These are phyloP conservation scores for Yarrowia divulgata DNA, from an alignment of 805 yeast species.

Conservation along the genomic window DNA sequence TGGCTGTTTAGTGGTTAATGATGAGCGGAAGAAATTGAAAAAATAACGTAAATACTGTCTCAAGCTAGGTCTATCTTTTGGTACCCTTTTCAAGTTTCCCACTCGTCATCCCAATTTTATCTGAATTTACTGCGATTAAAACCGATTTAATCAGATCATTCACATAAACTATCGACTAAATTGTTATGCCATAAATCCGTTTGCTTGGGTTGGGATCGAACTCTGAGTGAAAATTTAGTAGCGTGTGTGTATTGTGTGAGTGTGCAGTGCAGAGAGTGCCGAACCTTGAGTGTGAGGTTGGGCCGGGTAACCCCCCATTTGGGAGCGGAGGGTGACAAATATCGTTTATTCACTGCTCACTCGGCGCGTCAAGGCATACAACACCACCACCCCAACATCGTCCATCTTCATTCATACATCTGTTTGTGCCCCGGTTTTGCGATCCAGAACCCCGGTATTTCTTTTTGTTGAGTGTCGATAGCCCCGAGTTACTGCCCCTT, in stretches of 20 bases:
- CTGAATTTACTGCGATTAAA: too few species aligned
- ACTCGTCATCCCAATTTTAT: too few species aligned
- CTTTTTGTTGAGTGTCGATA: slow-evolving; percentile 15
- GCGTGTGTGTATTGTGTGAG: background rate
- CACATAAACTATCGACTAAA: too few species aligned
- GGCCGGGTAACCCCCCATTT: slow-evolving; percentile 29
- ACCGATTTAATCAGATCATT: too few species aligned
- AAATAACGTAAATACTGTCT: too few species aligned
- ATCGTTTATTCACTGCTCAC: slow-evolving; percentile 25
- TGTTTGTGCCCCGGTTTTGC: slow-evolving; percentile 1
- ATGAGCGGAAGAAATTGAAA: too few species aligned
- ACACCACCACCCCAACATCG: slow-evolving; percentile 14
- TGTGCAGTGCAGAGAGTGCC: background rate
- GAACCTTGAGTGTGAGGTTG: background rate
- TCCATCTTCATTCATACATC: slow-evolving; percentile 26
- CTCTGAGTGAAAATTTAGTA: background rate
- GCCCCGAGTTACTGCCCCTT: background rate
- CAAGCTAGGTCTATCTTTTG: too few species aligned
- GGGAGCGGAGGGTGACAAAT: slow-evolving; percentile 34
- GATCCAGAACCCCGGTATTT: slow-evolving; percentile 8
- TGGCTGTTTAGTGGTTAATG: too few species aligned
- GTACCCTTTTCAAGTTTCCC: too few species aligned
- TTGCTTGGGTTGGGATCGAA: background rate
- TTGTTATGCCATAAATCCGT: too few species aligned
- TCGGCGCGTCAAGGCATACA: slow-evolving; percentile 28